Conservation (phyloP, 164 flowering plant species). For the Magnolia officinalis region DNA sequence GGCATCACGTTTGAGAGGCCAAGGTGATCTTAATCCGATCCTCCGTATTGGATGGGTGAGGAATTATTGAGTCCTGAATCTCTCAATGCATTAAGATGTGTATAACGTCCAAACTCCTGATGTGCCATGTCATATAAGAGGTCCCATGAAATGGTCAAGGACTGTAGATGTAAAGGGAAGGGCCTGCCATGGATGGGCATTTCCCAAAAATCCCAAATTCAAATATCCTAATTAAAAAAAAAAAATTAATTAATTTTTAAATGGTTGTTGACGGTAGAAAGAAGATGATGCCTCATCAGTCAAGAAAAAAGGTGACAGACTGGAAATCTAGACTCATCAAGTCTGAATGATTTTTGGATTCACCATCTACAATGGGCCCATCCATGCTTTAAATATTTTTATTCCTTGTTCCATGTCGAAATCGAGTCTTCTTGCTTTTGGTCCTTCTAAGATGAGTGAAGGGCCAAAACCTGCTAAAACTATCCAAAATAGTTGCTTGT, state of each 20-base stretch:
- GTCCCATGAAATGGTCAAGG: background rate
- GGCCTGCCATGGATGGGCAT: background rate
- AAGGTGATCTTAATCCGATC: constrained; percentile 41
- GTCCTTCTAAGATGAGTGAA: no score
- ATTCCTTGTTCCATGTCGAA: no score
- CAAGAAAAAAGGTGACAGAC: background rate
- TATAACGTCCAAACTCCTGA: background rate
- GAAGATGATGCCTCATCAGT: no score
- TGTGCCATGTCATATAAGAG: background rate
- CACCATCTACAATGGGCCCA: no score
- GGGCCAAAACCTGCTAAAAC: no score
- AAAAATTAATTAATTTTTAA: no score
- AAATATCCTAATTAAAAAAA: no score
- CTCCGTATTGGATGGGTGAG: background rate
- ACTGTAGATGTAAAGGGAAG: background rate
- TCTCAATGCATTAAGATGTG: background rate
- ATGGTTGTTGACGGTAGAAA: no score
- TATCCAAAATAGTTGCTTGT: no score
- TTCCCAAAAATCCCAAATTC: background rate
- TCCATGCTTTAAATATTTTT: no score
- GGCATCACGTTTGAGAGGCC: constrained; percentile 69
- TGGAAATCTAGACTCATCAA: background rate
- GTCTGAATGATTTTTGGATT: background rate
- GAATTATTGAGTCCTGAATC: no score
- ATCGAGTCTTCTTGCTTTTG: no score